Evolutionary conservation across 768 basidiomycete species (phyloP), one percentile per base, ranked within the genome.

Genomic region (Cyclocybe cylindracea): DNA sequence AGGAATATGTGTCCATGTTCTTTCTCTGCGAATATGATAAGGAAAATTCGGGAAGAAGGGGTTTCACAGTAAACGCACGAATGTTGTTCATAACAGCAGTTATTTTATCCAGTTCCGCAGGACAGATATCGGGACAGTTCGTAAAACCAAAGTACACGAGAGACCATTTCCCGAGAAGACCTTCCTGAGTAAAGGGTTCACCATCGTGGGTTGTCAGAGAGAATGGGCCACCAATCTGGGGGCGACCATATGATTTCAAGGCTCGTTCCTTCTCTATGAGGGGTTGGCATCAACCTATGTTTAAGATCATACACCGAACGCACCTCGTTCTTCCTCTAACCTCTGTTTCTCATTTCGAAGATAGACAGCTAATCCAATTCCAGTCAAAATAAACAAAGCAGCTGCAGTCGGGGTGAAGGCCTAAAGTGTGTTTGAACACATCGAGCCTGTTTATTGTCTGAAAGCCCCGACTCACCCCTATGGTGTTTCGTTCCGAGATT

Each of bases 81-180:
- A 92, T 74, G 43, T 76, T 70, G 32, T 87, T 78, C 39, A 98
- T 76, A 13, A 94, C 85, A 0, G 71, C 77, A 10, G 89, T 85
- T 74, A 98, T 84, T 76, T 98, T 98, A 75, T 99, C 97, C 29
- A 99, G 78, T 71, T 98, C 96, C 48, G 95, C 91, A 1, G 97
- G 97, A 65, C 97, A 99, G 48, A 99, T 98, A 70, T 99, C 97
- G 5, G 97, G 96, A 70, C 97, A 99, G 70, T 99, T 96, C 31
- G 96, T 95, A 76, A 98, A 99, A n/a, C 97, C 97, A 70, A 99
- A 99, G 74, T 98, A 92, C 41, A 91, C 79, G 53, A 92, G 72
- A n/a, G 79, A 89, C 92, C 92, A 98, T 73, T 91, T 89, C 34
- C 94, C 95, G 19, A 89, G 69, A 41, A 98, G 73, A 63, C 96